Percentiles rank a stretch among this genome's conserved stretches.
Conservation (phyloP, 2,329 filamentous ascomycete genomes). For the Colletotrichum tabaci region DNA sequence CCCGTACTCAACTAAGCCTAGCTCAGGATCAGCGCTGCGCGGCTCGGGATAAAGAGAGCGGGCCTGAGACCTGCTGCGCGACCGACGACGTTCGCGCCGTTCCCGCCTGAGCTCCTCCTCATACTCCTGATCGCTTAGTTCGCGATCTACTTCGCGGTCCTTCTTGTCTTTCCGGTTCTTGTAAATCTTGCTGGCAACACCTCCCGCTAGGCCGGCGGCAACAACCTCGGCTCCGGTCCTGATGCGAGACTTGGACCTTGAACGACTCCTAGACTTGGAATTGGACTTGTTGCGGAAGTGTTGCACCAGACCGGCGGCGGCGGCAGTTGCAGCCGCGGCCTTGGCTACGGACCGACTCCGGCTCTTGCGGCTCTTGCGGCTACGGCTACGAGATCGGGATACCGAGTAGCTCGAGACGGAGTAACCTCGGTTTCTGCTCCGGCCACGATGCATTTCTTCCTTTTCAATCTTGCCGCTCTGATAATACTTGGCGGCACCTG, state of each 20-base stretch:
- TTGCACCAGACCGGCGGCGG: slow-evolving; percentile 71
- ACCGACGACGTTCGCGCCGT: slow-evolving; percentile 44
- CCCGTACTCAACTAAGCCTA: slow-evolving; percentile 80
- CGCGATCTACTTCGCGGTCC: slow-evolving; percentile 58
- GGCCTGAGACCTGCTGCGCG: slow-evolving; percentile 68
- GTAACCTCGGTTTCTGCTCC: slow-evolving; percentile 64
- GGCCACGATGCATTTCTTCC: slow-evolving; percentile 71
- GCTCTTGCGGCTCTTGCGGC: slow-evolving; percentile 54
- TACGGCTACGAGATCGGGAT: slow-evolving; percentile 60
- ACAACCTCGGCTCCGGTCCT: slow-evolving; percentile 73
- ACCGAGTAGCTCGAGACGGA: slow-evolving; percentile 52
- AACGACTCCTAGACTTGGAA: slow-evolving; percentile 51
- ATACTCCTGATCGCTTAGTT: slow-evolving; percentile 53
- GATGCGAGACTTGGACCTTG: slow-evolving; percentile 62
- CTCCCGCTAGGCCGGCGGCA: slow-evolving; percentile 72
- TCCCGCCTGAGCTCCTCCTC: slow-evolving; percentile 42
- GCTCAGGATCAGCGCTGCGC: slow-evolving; percentile 72
- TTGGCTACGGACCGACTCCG: slow-evolving; percentile 69
- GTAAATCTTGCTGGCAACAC: slow-evolving; percentile 73
- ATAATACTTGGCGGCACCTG: slow-evolving; percentile 76
- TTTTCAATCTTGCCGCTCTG: slow-evolving; percentile 73
- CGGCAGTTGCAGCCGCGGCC: slow-evolving; percentile 70
- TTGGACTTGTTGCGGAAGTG: slow-evolving; percentile 65
- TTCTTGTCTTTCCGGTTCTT: slow-evolving; percentile 74
- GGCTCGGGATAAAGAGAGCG: slow-evolving; percentile 65